A percentile compares a stretch with the other conserved stretches of the same genome.
phyloP scores from a whole-genome alignment of 345 rosid genomes.

The Syzygium oleosum region DNA sequence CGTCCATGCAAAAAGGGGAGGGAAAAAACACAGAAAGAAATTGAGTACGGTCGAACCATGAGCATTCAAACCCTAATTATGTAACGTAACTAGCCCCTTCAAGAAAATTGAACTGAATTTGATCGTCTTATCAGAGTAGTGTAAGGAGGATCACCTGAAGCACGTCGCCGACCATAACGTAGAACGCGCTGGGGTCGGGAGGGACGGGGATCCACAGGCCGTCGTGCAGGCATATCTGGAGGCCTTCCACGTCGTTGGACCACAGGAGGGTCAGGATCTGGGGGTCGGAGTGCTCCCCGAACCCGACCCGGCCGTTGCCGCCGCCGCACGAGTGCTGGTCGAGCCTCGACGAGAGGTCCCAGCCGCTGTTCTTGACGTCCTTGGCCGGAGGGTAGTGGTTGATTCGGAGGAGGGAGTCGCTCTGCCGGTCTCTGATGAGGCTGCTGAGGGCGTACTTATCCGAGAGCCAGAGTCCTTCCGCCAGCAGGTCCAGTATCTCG shows the following conservation, averaged over 20 bases:
- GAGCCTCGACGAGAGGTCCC: slow-evolving; percentile 14
- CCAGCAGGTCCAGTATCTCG: slow-evolving; percentile 66
- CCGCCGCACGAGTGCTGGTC: slow-evolving; percentile 3
- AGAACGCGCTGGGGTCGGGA: slow-evolving; percentile 71
- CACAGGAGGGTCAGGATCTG: slow-evolving; percentile 83
- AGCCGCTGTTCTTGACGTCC: background rate
- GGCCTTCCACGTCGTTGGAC: slow-evolving; percentile 94
- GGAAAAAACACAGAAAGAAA: background rate
- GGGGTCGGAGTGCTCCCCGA: slow-evolving; percentile 98
- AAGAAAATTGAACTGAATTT: background rate
- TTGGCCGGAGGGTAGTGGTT: slow-evolving; percentile 66
- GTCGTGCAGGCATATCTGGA: slow-evolving; percentile 52
- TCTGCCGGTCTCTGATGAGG: slow-evolving; percentile 58
- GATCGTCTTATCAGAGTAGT: background rate
- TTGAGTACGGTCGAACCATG: background rate
- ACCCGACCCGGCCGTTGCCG: slow-evolving; percentile 39
- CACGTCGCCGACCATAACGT: slow-evolving; percentile 78
- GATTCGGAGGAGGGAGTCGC: slow-evolving; percentile 66
- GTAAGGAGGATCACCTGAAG: slow-evolving; percentile 41
- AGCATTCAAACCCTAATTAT: background rate
- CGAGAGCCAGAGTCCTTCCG: slow-evolving; percentile 63
- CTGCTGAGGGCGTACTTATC: slow-evolving; percentile 46
- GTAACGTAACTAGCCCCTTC: background rate
- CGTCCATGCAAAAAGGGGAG: background rate
- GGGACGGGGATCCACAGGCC: slow-evolving; percentile 74